phyloP scores from a whole-genome alignment of 164 flowering plant genomes.

The Warburgia ugandensis region DNA sequence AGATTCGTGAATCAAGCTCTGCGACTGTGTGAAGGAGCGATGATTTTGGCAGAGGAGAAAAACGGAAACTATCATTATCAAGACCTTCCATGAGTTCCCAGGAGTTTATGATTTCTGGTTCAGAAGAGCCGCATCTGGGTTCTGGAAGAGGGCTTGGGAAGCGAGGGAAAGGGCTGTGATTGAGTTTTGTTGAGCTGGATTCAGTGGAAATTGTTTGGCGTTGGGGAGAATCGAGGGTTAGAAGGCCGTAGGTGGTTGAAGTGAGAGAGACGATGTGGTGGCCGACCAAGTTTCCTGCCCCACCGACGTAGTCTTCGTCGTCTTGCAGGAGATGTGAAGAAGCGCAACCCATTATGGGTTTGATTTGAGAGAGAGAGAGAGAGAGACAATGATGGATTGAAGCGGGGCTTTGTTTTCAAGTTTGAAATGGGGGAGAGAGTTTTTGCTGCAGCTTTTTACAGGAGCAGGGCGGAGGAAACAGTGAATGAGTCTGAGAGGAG shows the following conservation, averaged over 20 bases:
- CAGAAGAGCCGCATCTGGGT: slow-evolving; percentile 25
- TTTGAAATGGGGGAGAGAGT: too few species aligned
- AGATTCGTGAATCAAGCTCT: slow-evolving; percentile 16
- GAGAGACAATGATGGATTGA: too few species aligned
- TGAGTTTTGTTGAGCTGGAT: too few species aligned
- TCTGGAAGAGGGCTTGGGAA: slow-evolving; percentile 32
- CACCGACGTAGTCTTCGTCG: slow-evolving; percentile 69
- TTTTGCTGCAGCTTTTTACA: too few species aligned
- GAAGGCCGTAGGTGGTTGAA: slow-evolving; percentile 91
- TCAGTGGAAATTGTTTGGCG: slow-evolving; percentile 22
- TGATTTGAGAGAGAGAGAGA: too few species aligned
- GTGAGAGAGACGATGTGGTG: slow-evolving; percentile 93
- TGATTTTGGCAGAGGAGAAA: slow-evolving; percentile 26
- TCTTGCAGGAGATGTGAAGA: slow-evolving; percentile 55
- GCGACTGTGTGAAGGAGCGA: slow-evolving; percentile 18
- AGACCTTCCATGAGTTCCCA: slow-evolving; percentile 98
- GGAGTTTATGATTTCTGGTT: slow-evolving; percentile 72
- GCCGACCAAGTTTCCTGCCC: slow-evolving; percentile 20
- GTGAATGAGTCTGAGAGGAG: too few species aligned
- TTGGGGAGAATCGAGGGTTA: slow-evolving; percentile 58
- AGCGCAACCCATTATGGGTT: slow-evolving; percentile 95
- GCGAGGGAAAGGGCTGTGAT: too few species aligned
- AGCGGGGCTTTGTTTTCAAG: too few species aligned
- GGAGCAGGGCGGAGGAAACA: too few species aligned
- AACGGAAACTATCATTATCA: slow-evolving; percentile 61